Percentiles rank a stretch among this genome's conserved stretches.
These are phyloP conservation scores for Petasospora fabianii DNA, from an alignment of 1,139 yeast genomes.

Conservation along the genomic window DNA sequence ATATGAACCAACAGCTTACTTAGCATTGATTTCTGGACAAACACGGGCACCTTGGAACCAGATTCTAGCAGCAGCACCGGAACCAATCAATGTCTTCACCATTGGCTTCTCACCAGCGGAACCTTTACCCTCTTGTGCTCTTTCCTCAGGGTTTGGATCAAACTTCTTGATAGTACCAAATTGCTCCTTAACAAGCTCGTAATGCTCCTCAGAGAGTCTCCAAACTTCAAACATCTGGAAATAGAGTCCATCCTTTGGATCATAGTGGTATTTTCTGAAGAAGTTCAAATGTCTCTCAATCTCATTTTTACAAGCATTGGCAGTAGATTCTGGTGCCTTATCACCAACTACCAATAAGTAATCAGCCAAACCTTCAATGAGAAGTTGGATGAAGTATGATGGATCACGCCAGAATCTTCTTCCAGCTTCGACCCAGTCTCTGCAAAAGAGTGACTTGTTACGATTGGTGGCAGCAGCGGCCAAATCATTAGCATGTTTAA, in stretches of 20 bases:
- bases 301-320: constrained; percentile 38
- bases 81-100: constrained; percentile 58
- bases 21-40: constrained; percentile 30
- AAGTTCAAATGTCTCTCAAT: constrained; percentile 47
- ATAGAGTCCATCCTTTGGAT: constrained; percentile 57
- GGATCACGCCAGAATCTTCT: constrained; percentile 65
- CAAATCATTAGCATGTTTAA: constrained; percentile 51
- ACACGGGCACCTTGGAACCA: constrained; percentile 68
- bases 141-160: constrained; percentile 49
- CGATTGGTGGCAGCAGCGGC: constrained; percentile 59
- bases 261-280: constrained; percentile 55
- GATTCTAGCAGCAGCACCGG: constrained; percentile 64
- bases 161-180: constrained; percentile 56
- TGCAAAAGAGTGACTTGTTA: constrained; percentile 55
- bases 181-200: constrained; percentile 48
- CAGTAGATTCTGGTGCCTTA: constrained; percentile 35
- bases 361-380: constrained; percentile 69
- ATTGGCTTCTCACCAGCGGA: constrained; percentile 38
- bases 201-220: constrained; percentile 47
- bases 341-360: constrained; percentile 52
- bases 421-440: constrained; percentile 52
- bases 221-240: constrained; percentile 61
- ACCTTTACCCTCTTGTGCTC: constrained; percentile 38
- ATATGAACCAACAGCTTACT: background rate
- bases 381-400: constrained; percentile 59